Conservation (phyloP, 495 filamentous ascomycete genomes). For the Rostrohypoxylon terebratum region DNA sequence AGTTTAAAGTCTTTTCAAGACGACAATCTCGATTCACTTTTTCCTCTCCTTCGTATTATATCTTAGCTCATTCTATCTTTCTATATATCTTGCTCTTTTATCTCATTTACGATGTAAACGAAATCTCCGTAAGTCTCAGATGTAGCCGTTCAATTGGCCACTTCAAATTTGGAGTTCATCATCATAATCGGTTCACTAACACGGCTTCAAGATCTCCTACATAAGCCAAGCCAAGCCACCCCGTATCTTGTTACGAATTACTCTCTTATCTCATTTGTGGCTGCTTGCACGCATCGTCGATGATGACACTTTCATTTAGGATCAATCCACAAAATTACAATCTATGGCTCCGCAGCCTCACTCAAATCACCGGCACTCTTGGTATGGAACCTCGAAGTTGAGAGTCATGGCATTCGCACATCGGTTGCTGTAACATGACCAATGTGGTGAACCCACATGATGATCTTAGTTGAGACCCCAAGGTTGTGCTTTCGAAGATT, state of each 20-base stretch:
- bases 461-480: background rate
- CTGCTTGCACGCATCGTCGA: constrained; percentile 12
- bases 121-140: background rate
- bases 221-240: constrained; percentile 39
- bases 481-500: background rate
- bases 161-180: background rate
- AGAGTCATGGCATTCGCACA: background rate
- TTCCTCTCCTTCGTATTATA: background rate
- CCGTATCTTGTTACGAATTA: constrained; percentile 26
- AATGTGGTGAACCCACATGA: background rate
- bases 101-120: background rate
- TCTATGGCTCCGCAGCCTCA: background rate
- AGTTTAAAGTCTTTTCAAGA: background rate
- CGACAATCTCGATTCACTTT: constrained; percentile 4
- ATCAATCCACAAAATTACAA: background rate
- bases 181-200: constrained; percentile 10
- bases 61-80: background rate
- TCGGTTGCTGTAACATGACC: background rate
- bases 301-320: constrained; percentile 8
- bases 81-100: background rate
- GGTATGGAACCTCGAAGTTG: background rate
- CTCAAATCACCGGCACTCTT: background rate
- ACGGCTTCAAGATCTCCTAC: constrained; percentile 11
- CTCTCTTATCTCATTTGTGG: constrained; percentile 1
- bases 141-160: background rate